Evolutionary conservation across 2,329 filamentous ascomycete genomes (phyloP).

Genomic region (Alternaria arbusti): DNA sequence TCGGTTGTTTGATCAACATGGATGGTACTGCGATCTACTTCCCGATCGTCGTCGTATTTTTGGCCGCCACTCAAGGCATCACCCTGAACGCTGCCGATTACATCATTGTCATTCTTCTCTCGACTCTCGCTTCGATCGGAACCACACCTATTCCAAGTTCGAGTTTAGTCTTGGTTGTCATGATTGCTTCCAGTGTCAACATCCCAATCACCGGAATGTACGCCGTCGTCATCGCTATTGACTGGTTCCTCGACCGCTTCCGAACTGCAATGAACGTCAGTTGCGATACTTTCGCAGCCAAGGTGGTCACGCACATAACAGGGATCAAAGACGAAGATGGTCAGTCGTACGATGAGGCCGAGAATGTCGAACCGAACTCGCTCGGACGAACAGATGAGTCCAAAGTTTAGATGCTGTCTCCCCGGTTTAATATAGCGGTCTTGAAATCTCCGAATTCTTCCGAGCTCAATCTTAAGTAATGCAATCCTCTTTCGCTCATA

Average conservation of each 20-base stretch:
- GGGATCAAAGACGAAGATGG: slow-evolving; percentile 43
- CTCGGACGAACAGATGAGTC: slow-evolving; percentile 6
- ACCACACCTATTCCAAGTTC: slow-evolving; percentile 62
- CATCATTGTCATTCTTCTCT: slow-evolving; percentile 57
- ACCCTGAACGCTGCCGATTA: slow-evolving; percentile 55
- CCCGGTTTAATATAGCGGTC: background rate
- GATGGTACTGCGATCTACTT: slow-evolving; percentile 61
- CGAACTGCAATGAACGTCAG: slow-evolving; percentile 60
- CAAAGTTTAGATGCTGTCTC: slow-evolving; percentile 1
- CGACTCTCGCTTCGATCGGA: slow-evolving; percentile 60
- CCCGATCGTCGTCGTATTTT: slow-evolving; percentile 60
- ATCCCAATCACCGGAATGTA: slow-evolving; percentile 59
- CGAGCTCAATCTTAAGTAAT: background rate
- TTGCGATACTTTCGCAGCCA: slow-evolving; percentile 57
- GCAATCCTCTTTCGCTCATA: background rate
- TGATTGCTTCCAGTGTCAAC: slow-evolving; percentile 57
- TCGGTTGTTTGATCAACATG: slow-evolving; percentile 53
- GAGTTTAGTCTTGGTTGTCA: slow-evolving; percentile 59
- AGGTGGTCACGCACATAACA: slow-evolving; percentile 51
- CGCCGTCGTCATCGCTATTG: slow-evolving; percentile 61
- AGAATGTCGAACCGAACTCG: slow-evolving; percentile 11
- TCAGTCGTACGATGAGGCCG: slow-evolving; percentile 15
- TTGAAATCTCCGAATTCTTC: background rate
- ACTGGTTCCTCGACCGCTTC: slow-evolving; percentile 65
- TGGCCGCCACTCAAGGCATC: slow-evolving; percentile 59